Evolutionary conservation across 306 rosid genomes (phyloP), one percentile per base, ranked within the genome.

Genomic region (Sphenostylis stenocarpa): DNA sequence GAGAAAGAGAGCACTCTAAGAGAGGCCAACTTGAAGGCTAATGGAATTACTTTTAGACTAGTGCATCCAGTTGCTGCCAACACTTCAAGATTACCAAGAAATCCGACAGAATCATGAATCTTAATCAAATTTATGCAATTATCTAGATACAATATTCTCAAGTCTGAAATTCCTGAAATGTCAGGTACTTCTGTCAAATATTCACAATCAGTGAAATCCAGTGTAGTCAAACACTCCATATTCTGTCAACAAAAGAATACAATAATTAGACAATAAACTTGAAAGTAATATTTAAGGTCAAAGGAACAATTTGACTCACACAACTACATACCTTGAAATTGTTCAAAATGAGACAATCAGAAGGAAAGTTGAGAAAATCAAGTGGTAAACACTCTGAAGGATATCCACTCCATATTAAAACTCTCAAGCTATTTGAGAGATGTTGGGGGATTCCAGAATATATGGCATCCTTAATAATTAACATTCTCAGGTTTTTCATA

Each of bases 401-500:
- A 75, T 29, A 62, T 62, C 67, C 63, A 1, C 4, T 21, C 79
- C 72, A 75, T 5, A 19, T 29, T 16, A 75, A 23, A 45, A 75
- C 38, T 62, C 63, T 75, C 36, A 62, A 13, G 71, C 72, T 75
- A 20, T 48, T 48, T 47, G 79, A 61, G 38, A 75, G 79, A 75
- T 62, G 9, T 4, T 26, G 67, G 51, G 26, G 49, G 15, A 51
- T 19, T 17, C 28, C 21, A 33, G 26, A 31, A 23, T 13, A 75
- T 7, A n/a, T 45, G 10, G 24, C 51, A 47, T 31, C 17, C 43
- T 28, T 75, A 33, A 47, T 19, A 15, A 75, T 62, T 62, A 75
- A 70, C 15, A 75, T 48, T 48, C 71, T 62, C 26, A 75, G 60
- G 49, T 12, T 47, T 33, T 47, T 63, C 79, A 75, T 47, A 70